Evolutionary conservation across 208 protist species (phyloP).

Genomic region (Borovskyia barvae): DNA sequence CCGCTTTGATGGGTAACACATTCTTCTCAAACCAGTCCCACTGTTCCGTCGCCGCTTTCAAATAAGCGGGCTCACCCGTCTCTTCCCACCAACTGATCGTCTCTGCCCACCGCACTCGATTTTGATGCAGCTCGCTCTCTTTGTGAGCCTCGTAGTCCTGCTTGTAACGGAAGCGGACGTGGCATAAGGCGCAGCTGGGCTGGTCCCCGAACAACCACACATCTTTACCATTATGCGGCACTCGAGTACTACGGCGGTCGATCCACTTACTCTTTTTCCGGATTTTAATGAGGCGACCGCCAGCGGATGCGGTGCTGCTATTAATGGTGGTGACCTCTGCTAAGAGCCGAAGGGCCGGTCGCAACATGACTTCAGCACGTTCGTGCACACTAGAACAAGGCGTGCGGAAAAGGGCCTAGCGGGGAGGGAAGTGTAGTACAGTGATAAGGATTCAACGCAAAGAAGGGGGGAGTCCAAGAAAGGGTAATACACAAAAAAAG

Average conservation of each 20-base stretch:
- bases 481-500: no score
- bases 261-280: slow-evolving; percentile 91
- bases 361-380: slow-evolving; percentile 28
- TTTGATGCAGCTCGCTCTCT: slow-evolving; percentile 85
- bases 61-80: slow-evolving; percentile 68
- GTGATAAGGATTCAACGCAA: no score
- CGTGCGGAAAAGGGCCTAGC: no score
- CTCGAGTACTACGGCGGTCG: slow-evolving; percentile 75
- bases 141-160: slow-evolving; percentile 91
- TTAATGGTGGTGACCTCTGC: slow-evolving; percentile 76
- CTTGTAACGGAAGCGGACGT: slow-evolving; percentile 89
- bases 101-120: slow-evolving; percentile 83
- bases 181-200: slow-evolving; percentile 85
- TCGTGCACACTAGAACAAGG: not conserved
- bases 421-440: no score
- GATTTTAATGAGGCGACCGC: slow-evolving; percentile 84
- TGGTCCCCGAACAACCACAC: slow-evolving; percentile 84
- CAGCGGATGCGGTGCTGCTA: slow-evolving; percentile 69
- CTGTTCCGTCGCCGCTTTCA: slow-evolving; percentile 35
- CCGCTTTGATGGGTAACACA: slow-evolving; percentile 66
- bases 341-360: slow-evolving; percentile 28
- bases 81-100: slow-evolving; percentile 85
- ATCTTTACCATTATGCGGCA: slow-evolving; percentile 88
- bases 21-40: slow-evolving; percentile 78
- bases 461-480: no score